phyloP scores from a whole-genome alignment of 805 yeast species.

The Trichomonascus vanleenenianus region DNA sequence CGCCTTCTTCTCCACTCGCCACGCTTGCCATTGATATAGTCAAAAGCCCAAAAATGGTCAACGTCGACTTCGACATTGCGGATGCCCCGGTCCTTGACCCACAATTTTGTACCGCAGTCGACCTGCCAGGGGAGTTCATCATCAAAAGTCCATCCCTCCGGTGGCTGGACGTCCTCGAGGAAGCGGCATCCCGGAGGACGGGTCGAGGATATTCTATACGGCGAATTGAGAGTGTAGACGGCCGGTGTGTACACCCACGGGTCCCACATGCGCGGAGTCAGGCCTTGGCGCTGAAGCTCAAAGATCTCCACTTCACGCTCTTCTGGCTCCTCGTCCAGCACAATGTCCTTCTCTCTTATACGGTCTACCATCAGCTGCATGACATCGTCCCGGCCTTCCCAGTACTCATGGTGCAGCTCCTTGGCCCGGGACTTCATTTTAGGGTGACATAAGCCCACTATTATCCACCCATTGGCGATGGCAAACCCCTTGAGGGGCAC shows the following conservation, averaged over 20 bases:
- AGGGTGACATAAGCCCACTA: constrained; percentile 54
- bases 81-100: constrained; percentile 44
- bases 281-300: constrained; percentile 63
- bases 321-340: constrained; percentile 58
- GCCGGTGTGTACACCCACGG: constrained; percentile 48
- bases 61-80: constrained; percentile 21
- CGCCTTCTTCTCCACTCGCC: constrained; percentile 36
- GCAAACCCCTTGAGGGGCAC: constrained; percentile 57
- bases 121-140: constrained; percentile 54
- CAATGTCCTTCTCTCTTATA: constrained; percentile 41
- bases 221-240: constrained; percentile 46
- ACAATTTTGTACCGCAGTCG: constrained; percentile 45
- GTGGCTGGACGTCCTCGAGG: constrained; percentile 54
- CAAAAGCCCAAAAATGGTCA: constrained; percentile 34
- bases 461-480: constrained; percentile 51
- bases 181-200: constrained; percentile 58
- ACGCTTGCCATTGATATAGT: constrained; percentile 22
- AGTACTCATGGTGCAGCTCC: constrained; percentile 19
- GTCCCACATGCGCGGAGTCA: constrained; percentile 54
- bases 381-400: constrained; percentile 23
- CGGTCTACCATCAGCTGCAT: constrained; percentile 29
- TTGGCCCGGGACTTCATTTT: constrained; percentile 28
- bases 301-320: constrained; percentile 60
- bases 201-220: constrained; percentile 38
- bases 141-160: constrained; percentile 67